A percentile compares a stretch with the other conserved stretches of the same genome.
phyloP scores from a whole-genome alignment of 1,284 basidiomycete species.

The Melanopsichium pennsylvanicum region DNA sequence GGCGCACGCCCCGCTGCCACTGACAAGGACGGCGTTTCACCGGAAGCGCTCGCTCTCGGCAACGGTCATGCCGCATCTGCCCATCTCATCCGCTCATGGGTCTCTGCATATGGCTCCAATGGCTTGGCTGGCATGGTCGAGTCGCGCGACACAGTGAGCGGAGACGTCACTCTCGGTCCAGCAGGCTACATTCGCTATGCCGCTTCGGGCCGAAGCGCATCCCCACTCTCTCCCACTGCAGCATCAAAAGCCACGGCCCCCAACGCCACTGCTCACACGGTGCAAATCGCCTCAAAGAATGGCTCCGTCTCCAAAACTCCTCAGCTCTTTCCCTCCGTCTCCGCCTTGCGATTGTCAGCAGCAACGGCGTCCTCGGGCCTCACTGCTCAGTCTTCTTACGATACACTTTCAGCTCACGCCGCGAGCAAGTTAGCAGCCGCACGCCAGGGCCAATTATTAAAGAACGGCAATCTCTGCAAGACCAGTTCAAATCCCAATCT shows the following conservation, averaged over 20 bases:
- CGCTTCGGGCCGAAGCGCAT: conserved; percentile 14
- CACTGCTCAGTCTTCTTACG: conserved; percentile 9
- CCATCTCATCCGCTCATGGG: conserved; percentile 49
- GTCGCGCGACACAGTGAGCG: conserved; percentile 37
- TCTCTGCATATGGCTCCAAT: conserved; percentile 48
- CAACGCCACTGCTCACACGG: not conserved
- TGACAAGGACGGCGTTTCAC: conserved; percentile 51
- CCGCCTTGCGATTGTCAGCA: too few relatives aligned
- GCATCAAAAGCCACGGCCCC: not conserved
- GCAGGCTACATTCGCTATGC: conserved; percentile 44
- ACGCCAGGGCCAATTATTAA: not conserved
- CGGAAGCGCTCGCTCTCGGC: conserved; percentile 53
- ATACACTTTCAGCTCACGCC: conserved; percentile 11
- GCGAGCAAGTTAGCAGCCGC: not conserved
- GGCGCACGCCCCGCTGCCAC: conserved; percentile 52
- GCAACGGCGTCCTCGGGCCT: conserved; percentile 1
- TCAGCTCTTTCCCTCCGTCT: too few relatives aligned
- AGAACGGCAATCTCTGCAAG: conserved; percentile 18
- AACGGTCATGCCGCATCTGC: conserved; percentile 48
- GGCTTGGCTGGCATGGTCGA: conserved; percentile 44
- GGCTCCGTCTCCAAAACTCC: conserved; percentile 4
- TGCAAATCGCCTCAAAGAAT: not conserved
- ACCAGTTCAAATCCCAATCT: conserved; percentile 53
- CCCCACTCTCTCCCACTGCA: conserved; percentile 15
- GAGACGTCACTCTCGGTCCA: conserved; percentile 31